Evolutionary conservation across 139 green algal genomes (phyloP).

Genomic region (Chlorella sp.): DNA sequence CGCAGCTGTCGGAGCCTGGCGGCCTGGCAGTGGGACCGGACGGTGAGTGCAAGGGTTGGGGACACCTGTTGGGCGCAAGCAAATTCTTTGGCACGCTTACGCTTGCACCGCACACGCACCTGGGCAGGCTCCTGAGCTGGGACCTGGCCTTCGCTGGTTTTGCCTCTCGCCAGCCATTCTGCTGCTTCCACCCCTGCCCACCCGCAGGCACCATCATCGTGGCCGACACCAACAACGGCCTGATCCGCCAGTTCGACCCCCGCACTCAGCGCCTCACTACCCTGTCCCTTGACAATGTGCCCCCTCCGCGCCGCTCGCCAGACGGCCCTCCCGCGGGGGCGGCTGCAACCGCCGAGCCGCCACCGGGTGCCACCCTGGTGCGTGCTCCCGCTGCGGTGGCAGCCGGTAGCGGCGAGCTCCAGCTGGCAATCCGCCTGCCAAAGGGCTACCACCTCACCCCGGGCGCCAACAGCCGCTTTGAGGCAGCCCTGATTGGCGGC

Average conservation of each 20-base stretch:
- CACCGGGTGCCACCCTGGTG: constrained; percentile 43
- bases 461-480: constrained; percentile 59
- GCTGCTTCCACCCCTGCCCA: too few relatives aligned
- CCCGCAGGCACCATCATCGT: constrained; percentile 57
- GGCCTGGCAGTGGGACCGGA: constrained; percentile 60
- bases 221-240: constrained; percentile 84
- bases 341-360: neutral
- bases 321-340: neutral
- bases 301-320: constrained; percentile 55
- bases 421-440: constrained; percentile 58
- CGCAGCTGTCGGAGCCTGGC: constrained; percentile 79
- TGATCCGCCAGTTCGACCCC: constrained; percentile 60
- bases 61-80: too few relatives aligned
- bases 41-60: neutral
- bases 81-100: too few relatives aligned
- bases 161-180: too few relatives aligned
- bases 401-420: constrained; percentile 9
- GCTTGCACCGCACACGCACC: too few relatives aligned
- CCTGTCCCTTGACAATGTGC: constrained; percentile 62
- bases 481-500: neutral
- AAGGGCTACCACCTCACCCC: constrained; percentile 70
- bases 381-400: neutral
- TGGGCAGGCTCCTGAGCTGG: too few relatives aligned
- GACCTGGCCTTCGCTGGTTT: too few relatives aligned
- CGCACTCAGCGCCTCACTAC: constrained; percentile 57